Evolutionary conservation across 768 basidiomycete genomes (phyloP), one percentile per base, ranked within the genome.

Genomic region (Tylopilus vinaceipallidus): DNA sequence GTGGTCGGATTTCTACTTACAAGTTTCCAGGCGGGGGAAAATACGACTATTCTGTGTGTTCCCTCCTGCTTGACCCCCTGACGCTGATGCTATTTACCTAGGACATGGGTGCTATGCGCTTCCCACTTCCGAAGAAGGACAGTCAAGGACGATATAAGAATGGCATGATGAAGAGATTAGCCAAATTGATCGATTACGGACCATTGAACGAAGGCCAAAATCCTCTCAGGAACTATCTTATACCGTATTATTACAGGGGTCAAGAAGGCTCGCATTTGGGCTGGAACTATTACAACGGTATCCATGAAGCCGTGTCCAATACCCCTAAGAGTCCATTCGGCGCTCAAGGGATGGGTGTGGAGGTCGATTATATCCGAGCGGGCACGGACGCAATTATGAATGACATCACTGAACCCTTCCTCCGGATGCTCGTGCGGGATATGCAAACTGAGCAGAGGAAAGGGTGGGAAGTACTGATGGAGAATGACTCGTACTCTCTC

Each of bases 1-100:
- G 78, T 1, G 78, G 78, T 11, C 70, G 76, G 8, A 62, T 76
- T 37, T 74, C 53, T 52, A 79, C 77, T 1, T 59, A 79, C 50
- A 60, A 63, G 10, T 79, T 79, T 60, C 48, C 53, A 2, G 47
- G 62, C 22, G 56, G 47, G 13, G 60, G 53, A 1, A 37, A 55
- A 26, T 69, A 71, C 20, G 64, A 74, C 44, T 74, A 75, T 54
- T 73, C 62, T 44, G 70, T 72, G 13, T 11, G 39, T 3, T 20
- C 1, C 29, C 16, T 27, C 24, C 11, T 30, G 3, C 5, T 16
- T 6, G 10, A 7, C 10, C 20, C 6, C 17, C 22, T 14, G 23
- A 13, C 4, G 1, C 16, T 55, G 13, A 29, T 12, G 9, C 19
- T 16, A 6, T 51, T 1, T 32, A 4, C 13, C 8, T n/a, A 53